Evolutionary conservation across 1,284 basidiomycete genomes (phyloP).

Genomic region (Apiotrichum montevideense): DNA sequence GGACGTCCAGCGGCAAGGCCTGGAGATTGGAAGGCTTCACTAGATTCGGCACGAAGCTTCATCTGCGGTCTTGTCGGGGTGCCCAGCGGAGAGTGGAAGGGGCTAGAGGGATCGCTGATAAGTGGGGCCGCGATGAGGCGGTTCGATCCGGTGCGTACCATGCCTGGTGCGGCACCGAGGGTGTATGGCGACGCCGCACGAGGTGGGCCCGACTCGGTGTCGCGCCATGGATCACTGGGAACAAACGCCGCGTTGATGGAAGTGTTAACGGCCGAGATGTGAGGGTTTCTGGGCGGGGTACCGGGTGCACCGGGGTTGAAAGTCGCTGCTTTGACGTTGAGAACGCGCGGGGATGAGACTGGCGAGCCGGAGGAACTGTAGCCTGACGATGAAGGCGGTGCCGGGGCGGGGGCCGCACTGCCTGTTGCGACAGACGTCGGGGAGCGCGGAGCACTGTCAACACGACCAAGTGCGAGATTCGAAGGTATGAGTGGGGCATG

Average conservation of each 20-base stretch:
- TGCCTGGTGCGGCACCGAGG: constrained; percentile 49
- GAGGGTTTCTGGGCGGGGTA: constrained; percentile 1
- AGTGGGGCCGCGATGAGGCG: constrained; percentile 82
- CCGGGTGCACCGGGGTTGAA: constrained; percentile 59
- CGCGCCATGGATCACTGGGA: constrained; percentile 55
- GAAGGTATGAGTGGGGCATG: constrained; percentile 49
- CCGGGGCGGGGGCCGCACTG: constrained; percentile 31
- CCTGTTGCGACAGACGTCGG: neutral
- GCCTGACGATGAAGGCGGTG: constrained; percentile 58
- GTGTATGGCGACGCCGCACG: constrained; percentile 37
- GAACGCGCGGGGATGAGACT: constrained; percentile 53
- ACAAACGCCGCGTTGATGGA: constrained; percentile 58
- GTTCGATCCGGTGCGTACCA: constrained; percentile 60
- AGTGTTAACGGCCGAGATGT: constrained; percentile 45
- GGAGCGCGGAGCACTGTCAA: constrained; percentile 7
- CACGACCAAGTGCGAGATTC: constrained; percentile 8
- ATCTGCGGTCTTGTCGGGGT: constrained; percentile 31
- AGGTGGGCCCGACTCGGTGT: constrained; percentile 23
- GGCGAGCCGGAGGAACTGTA: constrained; percentile 51
- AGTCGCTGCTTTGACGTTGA: constrained; percentile 62
- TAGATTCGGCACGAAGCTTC: constrained; percentile 23
- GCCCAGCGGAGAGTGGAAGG: constrained; percentile 50
- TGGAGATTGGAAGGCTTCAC: constrained; percentile 36
- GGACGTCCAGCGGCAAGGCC: neutral
- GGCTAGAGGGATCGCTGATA: constrained; percentile 60